These are phyloP conservation scores for Curvularia sp. DNA, from an alignment of 2,329 filamentous ascomycete genomes.

Conservation along the genomic window DNA sequence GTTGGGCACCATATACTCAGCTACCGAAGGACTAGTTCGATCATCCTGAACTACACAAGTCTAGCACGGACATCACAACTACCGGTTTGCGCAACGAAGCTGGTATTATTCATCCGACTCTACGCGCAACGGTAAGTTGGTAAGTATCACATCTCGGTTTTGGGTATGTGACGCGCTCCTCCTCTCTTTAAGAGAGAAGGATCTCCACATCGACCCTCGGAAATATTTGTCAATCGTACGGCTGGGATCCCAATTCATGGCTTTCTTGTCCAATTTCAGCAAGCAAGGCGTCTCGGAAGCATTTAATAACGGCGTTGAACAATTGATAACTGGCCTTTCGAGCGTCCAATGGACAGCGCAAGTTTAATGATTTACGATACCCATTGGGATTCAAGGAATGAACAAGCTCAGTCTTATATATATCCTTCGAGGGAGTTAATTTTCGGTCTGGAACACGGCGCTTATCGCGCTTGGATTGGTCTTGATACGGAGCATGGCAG, in stretches of 20 bases:
- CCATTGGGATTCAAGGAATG: conserved; percentile 5
- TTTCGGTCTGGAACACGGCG: background rate
- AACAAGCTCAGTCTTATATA: conserved; percentile 14
- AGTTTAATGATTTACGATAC: conserved; percentile 30
- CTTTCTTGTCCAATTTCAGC: conserved; percentile 32
- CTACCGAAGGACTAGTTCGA: conserved; percentile 22
- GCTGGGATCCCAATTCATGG: conserved; percentile 16
- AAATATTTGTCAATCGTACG: conserved; percentile 30
- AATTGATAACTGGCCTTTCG: conserved; percentile 26
- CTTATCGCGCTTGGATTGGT: conserved; percentile 4
- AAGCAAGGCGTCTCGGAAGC: conserved; percentile 46
- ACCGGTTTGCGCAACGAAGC: conserved; percentile 51
- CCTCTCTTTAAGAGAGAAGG: conserved; percentile 20
- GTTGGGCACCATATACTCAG: background rate
- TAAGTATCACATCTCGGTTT: conserved; percentile 52
- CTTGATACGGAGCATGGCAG: background rate
- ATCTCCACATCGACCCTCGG: conserved; percentile 46
- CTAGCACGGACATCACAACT: conserved; percentile 25
- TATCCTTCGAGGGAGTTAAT: conserved; percentile 19
- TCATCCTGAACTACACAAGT: conserved; percentile 23
- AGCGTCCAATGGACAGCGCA: conserved; percentile 35
- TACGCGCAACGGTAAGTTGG: conserved; percentile 54
- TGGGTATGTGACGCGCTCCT: conserved; percentile 51
- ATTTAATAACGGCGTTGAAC: conserved; percentile 32
- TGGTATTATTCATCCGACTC: conserved; percentile 41